Conservation (phyloP, 1,284 basidiomycete species). For the Microbotryum saponariae region DNA sequence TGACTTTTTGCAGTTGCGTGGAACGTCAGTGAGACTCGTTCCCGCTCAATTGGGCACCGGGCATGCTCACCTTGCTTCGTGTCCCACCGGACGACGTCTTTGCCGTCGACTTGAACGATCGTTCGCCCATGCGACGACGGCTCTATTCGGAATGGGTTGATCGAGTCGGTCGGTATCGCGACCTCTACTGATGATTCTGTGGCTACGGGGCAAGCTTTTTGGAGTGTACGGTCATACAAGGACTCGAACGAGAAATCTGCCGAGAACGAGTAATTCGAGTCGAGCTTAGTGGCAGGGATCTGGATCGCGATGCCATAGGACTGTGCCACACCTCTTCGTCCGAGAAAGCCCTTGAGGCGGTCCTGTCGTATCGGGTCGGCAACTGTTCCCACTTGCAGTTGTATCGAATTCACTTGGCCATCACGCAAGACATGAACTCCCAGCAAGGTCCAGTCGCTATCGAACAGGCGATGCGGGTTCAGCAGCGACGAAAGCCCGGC, state of each 20-base stretch:
- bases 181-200: slow-evolving; percentile 44
- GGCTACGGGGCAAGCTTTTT: slow-evolving; percentile 51
- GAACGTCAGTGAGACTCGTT: too few species aligned
- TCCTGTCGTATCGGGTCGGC: slow-evolving; percentile 64
- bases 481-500: slow-evolving; percentile 80
- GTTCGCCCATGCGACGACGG: slow-evolving; percentile 1
- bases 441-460: slow-evolving; percentile 80
- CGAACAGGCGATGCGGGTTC: slow-evolving; percentile 77
- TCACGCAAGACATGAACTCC: slow-evolving; percentile 51
- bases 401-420: slow-evolving; percentile 50
- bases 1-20: neutral
- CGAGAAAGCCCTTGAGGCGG: slow-evolving; percentile 38
- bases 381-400: slow-evolving; percentile 71
- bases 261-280: neutral
- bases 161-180: slow-evolving; percentile 19
- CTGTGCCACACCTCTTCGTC: slow-evolving; percentile 51
- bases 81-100: slow-evolving; percentile 19
- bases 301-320: too few species aligned
- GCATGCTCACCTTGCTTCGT: slow-evolving; percentile 3
- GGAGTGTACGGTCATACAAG: slow-evolving; percentile 62
- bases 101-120: neutral
- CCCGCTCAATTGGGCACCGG: too few species aligned
- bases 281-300: neutral
- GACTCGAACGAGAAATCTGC: slow-evolving; percentile 71
- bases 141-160: slow-evolving; percentile 21